Base-by-base conservation (phyloP, 108 stramenopile species). In the Seminavis robusta region DNA sequence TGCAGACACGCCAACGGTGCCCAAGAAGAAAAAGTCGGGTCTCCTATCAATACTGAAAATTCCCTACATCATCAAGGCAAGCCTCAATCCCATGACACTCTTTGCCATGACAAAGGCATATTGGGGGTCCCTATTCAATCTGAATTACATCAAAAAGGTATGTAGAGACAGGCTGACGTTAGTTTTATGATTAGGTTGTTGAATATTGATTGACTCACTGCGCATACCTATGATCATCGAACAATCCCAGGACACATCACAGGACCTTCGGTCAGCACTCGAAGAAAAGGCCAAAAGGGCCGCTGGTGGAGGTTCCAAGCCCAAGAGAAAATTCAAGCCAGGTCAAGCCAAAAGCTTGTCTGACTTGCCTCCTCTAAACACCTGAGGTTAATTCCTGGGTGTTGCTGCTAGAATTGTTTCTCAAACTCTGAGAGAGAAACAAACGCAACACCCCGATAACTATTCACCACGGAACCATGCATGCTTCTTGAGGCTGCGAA, bases 351-450 rank as follows among this genome's bases (percentile, higher is more conserved):
- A 88, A 68, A 88, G 86, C 6, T 52, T 92, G 36, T 83, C 84
- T 7, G 90, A 92, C 60, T 67, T 92, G 63, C 90, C 90, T 47
- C 71, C 69, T 61, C 69, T 92, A 3, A 88, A 79, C 54, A 83
- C 90, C 83, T 92, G 90, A 92, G 90, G 90, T 69, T 92, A 92
- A 88, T n/a, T n/a, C n/a, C n/a, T n/a, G n/a, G n/a, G n/a, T n/a
- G n/a, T n/a, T n/a, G n/a, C n/a, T n/a, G n/a, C n/a, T n/a, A n/a
- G n/a, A n/a, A n/a, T n/a, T n/a, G n/a, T n/a, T n/a, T n/a, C n/a
- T n/a, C n/a, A n/a, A n/a, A n/a, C n/a, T n/a, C n/a, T n/a, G n/a
- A n/a, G n/a, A n/a, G n/a, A n/a, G n/a, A n/a, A n/a, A n/a, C n/a
- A n/a, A n/a, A n/a, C n/a, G n/a, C n/a, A n/a, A n/a, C n/a, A n/a